Conservation (phyloP, 345 rosid genomes). For the Camelina sativa region DNA sequence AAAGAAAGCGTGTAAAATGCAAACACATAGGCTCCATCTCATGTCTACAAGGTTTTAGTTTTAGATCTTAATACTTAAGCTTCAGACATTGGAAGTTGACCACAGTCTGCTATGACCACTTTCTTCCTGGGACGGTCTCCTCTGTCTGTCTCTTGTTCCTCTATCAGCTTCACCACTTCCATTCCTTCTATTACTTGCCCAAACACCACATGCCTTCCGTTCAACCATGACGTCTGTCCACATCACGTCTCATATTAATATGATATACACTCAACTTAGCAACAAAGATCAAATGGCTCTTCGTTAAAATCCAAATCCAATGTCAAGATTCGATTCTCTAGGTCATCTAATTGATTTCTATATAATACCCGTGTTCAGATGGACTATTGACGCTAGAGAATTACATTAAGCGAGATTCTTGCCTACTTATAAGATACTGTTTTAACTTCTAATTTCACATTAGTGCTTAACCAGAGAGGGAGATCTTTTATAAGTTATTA, state of each 20-base stretch:
- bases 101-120: constrained; percentile 82
- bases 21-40: constrained; percentile 26
- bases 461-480: neutral
- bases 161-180: constrained; percentile 73
- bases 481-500: constrained; percentile 34
- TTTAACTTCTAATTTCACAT: neutral
- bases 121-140: constrained; percentile 94
- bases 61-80: constrained; percentile 41
- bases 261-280: neutral
- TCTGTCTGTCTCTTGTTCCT: constrained; percentile 88
- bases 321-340: neutral
- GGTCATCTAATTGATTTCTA: neutral
- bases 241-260: constrained; percentile 5
- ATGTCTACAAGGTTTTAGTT: constrained; percentile 9
- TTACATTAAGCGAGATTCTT: neutral
- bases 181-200: constrained; percentile 97
- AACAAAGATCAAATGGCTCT: neutral
- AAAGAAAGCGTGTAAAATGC: constrained; percentile 32
- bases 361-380: neutral
- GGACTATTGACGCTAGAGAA: neutral
- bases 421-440: constrained; percentile 2
- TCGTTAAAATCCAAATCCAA: neutral
- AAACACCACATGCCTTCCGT: constrained; percentile 93
- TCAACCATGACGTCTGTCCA: constrained; percentile 95
- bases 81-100: constrained; percentile 80